Base-by-base conservation (phyloP, 208 protist genomes). In the Acanthamoeba comandoni region DNA sequence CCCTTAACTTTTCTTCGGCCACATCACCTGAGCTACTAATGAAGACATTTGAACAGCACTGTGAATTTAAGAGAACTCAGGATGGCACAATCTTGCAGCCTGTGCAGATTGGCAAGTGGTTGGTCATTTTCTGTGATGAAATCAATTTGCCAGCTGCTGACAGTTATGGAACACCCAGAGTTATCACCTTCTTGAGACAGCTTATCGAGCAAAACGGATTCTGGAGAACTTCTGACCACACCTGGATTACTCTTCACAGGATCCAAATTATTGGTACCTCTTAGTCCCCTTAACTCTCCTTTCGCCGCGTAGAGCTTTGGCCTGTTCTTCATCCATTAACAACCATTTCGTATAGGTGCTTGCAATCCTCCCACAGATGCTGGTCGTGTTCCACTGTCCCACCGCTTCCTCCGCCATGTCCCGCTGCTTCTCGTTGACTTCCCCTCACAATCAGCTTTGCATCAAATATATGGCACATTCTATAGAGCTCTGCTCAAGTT, bases 41-140 rank as follows among this genome's bases (percentile, higher is more conserved):
- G 43, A 98, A 98, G 93, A 98, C 98, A 17, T 96, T 99, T 70
- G 98, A 99, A 75, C 98, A 99, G 91, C 97, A 99, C 94, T 99
- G 99, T 94, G 96, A 96, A 15, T 96, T 98, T 60, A 94, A 96
- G 75, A 96, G 97, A 85, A 99, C 98, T 15, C 94, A 96, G 52
- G 60, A 75, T 51, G 98, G 98, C 4, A 95, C 96, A 57, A 96
- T 99, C 12, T 95, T 99, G 77, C 91, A 96, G 43, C 98, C 98
- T 3, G 93, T 93, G 19, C 95, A 95, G 35, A 95, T 96, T 5
- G 94, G 94, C 64, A 98, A 98, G 94, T 96, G 96, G 93, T 95
- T 99, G 17, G 96, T 99, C 0, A 93, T 99, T 24, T 99, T 99
- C 92, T 99, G 98, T 95, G 98, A 99, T 95, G 98, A 99, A 94